Evolutionary conservation across 2,329 filamentous ascomycete species (phyloP), one percentile per base, ranked within the genome.

Genomic region (Fusarium udum): DNA sequence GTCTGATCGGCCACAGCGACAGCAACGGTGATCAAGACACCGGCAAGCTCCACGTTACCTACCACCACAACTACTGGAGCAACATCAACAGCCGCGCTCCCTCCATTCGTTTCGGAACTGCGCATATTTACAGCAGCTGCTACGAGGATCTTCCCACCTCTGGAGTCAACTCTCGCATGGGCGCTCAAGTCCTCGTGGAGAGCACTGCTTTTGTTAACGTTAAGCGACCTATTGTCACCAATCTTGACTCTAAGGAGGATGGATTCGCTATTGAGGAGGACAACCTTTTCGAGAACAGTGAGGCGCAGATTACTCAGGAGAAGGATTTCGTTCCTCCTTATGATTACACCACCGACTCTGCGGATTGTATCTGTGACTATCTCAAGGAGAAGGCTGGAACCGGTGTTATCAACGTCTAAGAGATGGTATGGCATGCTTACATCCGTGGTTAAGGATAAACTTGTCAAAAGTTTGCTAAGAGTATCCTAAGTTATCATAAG

Each of bases 1-100:
- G 86, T 0, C 83, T 91, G 20, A 82, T 90, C 69, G 89, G 87
- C 32, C 88, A 91, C 83, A 87, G 85, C 26, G 87, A 90, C 82
- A 84, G 75, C 80, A 84, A 77, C 80, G 82, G 72, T 20, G 82
- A 76, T 40, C 87, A 90, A 73, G 88, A 90, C 76, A 86, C 79
- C 2, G 89, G 88, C 66, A 83, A 88, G 74, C 82, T 90, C 32
- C 86, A 82, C 74, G 83, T 90, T 57, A 90, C 89, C 40, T 89
- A 87, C 78, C 82, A 83, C 80, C 86, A 89, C 81, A 90, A 90
- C 84, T 85, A 87, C 83, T 78, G 84, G 83, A 74, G 79, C 66
- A 89, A 90, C 80, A 81, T 90, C 77, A 89, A 90, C 83, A 82
- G 7, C 88, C 89, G 12, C 84, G 83, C 70, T 6, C 77, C 73